These are phyloP conservation scores for Cladosporium velox DNA, from an alignment of 2,329 filamentous ascomycete species.

Conservation along the genomic window DNA sequence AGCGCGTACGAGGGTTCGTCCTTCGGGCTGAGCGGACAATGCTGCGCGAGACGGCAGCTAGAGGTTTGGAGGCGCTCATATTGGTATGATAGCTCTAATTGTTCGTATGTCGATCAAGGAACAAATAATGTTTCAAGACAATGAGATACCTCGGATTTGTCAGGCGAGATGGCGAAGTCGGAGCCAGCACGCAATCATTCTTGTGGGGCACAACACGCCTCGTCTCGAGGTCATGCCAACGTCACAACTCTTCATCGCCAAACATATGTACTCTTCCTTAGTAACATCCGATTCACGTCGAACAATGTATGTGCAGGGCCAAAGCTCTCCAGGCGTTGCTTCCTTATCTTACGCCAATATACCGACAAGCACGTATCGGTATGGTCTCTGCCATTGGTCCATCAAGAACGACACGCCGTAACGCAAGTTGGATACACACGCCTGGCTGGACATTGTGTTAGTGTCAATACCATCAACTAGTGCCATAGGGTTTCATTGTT, in stretches of 20 bases:
- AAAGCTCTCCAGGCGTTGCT: neutral
- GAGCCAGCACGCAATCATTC: conserved; percentile 11
- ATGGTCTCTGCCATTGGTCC: neutral
- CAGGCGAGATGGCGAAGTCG: conserved; percentile 13
- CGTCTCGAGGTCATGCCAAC: conserved; percentile 1
- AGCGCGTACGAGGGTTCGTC: conserved; percentile 29
- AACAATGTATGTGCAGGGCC: too few species aligned
- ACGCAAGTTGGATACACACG: neutral
- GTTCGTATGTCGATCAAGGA: neutral
- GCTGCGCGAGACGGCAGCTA: conserved; percentile 16
- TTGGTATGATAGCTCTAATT: neutral
- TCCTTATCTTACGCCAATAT: neutral
- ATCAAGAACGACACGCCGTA: neutral
- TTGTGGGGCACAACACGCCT: conserved; percentile 1
- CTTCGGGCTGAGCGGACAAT: conserved; percentile 23
- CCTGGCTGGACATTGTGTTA: neutral
- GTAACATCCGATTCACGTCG: too few species aligned
- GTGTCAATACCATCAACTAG: neutral
- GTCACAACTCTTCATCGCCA: neutral
- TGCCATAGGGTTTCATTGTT: neutral
- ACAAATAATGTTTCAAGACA: neutral
- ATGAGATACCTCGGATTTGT: conserved; percentile 11
- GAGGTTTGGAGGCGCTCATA: conserved; percentile 20
- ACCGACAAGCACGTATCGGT: neutral
- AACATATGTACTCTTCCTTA: neutral